Conservation (phyloP, 1,284 basidiomycete species). For the Ustilago cynodontis region DNA sequence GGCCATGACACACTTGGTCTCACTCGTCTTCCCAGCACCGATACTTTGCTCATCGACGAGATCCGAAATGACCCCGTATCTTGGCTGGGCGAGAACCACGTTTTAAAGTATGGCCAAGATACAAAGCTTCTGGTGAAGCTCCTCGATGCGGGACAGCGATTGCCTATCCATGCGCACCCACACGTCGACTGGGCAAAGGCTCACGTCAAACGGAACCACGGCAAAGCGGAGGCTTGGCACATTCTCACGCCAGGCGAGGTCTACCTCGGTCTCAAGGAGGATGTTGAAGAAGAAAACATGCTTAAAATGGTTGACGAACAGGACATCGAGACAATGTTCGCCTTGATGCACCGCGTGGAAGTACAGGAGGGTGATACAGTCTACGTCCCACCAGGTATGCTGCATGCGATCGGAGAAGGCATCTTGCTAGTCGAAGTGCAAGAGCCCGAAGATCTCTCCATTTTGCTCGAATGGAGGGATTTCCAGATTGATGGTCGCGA, state of each 20-base stretch:
- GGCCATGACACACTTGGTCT: conserved; percentile 40
- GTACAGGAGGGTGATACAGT: conserved; percentile 33
- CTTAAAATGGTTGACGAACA: conserved; percentile 33
- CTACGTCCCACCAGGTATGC: conserved; percentile 41
- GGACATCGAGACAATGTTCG: conserved; percentile 32
- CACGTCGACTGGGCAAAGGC: conserved; percentile 32
- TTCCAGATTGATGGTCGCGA: conserved; percentile 26
- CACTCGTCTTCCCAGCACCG: conserved; percentile 20
- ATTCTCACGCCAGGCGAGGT: conserved; percentile 26
- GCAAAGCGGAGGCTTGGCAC: conserved; percentile 45
- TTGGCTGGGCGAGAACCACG: conserved; percentile 29
- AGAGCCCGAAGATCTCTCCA: conserved; percentile 38
- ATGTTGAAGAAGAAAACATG: conserved; percentile 14
- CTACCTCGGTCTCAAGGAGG: conserved; percentile 23
- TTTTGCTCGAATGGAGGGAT: conserved; percentile 39
- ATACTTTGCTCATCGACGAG: conserved; percentile 34
- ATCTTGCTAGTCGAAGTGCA: conserved; percentile 41
- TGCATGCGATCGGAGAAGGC: conserved; percentile 37
- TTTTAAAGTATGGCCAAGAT: conserved; percentile 31
- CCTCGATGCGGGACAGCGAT: conserved; percentile 36
- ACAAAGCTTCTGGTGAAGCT: conserved; percentile 45
- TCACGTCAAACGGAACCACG: conserved; percentile 33
- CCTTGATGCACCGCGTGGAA: conserved; percentile 29
- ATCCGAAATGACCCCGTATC: conserved; percentile 16
- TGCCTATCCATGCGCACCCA: conserved; percentile 43